phyloP scores from a whole-genome alignment of 2,329 filamentous ascomycete species.

The Arthroderma sp. region DNA sequence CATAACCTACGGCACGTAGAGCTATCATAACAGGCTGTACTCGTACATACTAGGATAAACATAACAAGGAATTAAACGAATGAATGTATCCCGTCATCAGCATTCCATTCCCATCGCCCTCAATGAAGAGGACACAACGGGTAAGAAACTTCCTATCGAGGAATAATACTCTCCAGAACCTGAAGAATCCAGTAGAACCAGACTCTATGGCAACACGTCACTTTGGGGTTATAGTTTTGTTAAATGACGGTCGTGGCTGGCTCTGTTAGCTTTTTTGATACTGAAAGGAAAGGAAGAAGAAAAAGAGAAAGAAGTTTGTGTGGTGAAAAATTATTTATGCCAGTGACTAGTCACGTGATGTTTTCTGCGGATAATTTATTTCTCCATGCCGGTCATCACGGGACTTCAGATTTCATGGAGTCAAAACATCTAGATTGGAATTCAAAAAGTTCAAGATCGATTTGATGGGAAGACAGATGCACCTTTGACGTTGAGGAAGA shows the following conservation, averaged over 20 bases:
- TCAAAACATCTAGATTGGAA: no score
- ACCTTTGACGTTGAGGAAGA: no score
- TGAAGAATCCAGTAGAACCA: constrained; percentile 36
- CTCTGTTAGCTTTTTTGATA: constrained; percentile 42
- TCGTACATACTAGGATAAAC: not conserved
- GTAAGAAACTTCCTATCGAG: constrained; percentile 59
- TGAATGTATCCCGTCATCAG: constrained; percentile 54
- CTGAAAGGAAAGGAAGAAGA: constrained; percentile 33
- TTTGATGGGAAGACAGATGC: no score
- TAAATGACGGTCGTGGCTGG: constrained; percentile 59
- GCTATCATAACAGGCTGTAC: not conserved
- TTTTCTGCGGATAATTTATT: not conserved
- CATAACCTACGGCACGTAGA: not conserved
- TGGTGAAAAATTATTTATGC: constrained; percentile 16
- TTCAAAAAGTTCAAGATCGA: no score
- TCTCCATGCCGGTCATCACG: not conserved
- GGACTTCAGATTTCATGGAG: no score
- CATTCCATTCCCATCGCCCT: constrained; percentile 59
- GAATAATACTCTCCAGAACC: constrained; percentile 53
- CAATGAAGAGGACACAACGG: constrained; percentile 59
- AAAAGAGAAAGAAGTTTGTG: constrained; percentile 15
- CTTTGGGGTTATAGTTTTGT: constrained; percentile 39
- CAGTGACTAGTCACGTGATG: constrained; percentile 22
- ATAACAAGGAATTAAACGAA: constrained; percentile 3
- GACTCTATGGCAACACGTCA: constrained; percentile 57